Base-by-base conservation (phyloP, 768 basidiomycete species). In the Tricholomella constricta region DNA sequence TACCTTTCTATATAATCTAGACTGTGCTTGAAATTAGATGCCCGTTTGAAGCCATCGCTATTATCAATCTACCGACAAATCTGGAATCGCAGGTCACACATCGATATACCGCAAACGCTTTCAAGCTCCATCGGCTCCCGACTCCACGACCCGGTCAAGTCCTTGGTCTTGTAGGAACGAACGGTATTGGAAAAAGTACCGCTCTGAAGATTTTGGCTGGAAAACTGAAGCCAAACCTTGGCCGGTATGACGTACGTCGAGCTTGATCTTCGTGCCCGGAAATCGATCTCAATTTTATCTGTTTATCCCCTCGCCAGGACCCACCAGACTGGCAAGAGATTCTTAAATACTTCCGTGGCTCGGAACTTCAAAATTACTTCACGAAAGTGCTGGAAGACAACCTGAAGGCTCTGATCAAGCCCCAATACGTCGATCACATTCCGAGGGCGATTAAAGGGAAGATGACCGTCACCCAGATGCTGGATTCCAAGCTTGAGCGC, bases 301-400 rank as follows among this genome's bases (percentile, higher is more conserved):
- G 43, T 8, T 26, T 26, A 15, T 56, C n/a, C n/a, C n/a, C n/a
- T n/a, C n/a, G n/a, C n/a, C n/a, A 94, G 92, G 92, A 97, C 67
- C 97, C 97, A 19, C 97, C 97, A 15, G 97, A 98, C 67, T 99
- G 97, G 97, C 88, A 93, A 69, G 97, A 98, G 68, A 98, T 99
- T 60, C 76, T 99, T 45, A 96, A 96, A 72, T 90, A 99, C 69
- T 99, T 98, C 82, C 88, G 97, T 58, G 97, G 97, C 47, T 98
- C 95, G 6, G 97, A 98, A 73, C 81, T 99, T 22, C 97, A 99
- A 68, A 99, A 99, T 69, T 99, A 98, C 76, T 99, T 99, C 73
- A 98, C 97, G 45, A 98, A 98, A 72, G 94, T 98, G 6, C 80
- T 99, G 17, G 97, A 98, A 72, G 97, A 99, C 72, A 94, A 99